Conservation (phyloP, 441 rosid species). For the Erodium trifolium region DNA sequence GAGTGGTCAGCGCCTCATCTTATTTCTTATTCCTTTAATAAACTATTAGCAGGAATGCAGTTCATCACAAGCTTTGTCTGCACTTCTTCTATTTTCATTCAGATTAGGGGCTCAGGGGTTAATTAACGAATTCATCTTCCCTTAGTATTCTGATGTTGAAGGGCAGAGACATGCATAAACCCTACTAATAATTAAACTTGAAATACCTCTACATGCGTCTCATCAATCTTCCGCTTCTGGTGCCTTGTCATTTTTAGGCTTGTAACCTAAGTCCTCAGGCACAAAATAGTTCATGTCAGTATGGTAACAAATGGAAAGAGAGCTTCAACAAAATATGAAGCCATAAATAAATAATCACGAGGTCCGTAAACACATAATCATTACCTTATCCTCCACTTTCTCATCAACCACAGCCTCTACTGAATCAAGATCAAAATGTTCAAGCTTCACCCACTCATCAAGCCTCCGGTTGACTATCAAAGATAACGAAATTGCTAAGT, state of each 20-base stretch:
- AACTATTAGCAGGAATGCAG: neutral
- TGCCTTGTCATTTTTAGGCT: conserved; percentile 98
- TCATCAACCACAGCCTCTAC: conserved; percentile 93
- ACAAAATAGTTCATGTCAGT: neutral
- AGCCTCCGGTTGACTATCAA: conserved; percentile 86
- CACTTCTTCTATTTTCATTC: neutral
- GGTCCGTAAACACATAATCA: neutral
- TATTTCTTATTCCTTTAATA: neutral
- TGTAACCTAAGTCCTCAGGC: conserved; percentile 48
- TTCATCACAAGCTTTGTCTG: conserved; percentile 1
- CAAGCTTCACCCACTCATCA: conserved; percentile 98
- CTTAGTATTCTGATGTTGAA: neutral
- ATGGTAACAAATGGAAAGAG: neutral
- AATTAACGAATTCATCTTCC: neutral
- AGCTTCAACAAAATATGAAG: neutral
- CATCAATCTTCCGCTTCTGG: conserved; percentile 97
- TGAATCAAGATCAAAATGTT: conserved; percentile 85
- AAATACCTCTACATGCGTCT: conserved; percentile 88
- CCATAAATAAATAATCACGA: neutral
- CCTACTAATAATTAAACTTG: conserved; percentile 1
- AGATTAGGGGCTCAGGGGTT: neutral
- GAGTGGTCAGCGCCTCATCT: conserved; percentile 1
- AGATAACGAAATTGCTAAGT: neutral
- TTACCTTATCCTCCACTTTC: conserved; percentile 97
- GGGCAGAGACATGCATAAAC: neutral